Evolutionary conservation across 345 rosid genomes (phyloP).

Genomic region (thale cress (Arabidopsis thaliana)): DNA sequence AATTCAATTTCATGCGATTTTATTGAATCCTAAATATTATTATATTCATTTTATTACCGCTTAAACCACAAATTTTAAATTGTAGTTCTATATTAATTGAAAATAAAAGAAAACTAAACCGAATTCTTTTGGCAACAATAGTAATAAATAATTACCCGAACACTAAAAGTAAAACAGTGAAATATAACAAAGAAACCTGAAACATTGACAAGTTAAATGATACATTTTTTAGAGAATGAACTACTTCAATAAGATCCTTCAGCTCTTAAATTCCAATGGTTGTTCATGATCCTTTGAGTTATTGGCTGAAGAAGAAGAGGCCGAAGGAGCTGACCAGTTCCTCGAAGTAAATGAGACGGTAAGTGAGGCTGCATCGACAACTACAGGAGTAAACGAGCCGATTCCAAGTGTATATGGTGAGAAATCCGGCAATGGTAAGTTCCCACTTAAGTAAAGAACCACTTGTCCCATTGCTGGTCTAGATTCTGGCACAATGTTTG

Average conservation of each 20-base stretch:
- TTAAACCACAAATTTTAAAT: too few species aligned
- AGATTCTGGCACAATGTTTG: slow-evolving; percentile 38
- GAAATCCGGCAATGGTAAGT: slow-evolving; percentile 35
- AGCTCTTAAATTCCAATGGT: slow-evolving; percentile 6
- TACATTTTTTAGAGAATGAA: background rate
- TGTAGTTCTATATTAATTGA: too few species aligned
- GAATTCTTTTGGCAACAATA: too few species aligned
- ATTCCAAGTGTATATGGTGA: slow-evolving; percentile 40
- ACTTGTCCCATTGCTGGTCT: slow-evolving; percentile 53
- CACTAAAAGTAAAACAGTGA: background rate
- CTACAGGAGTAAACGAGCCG: slow-evolving; percentile 40
- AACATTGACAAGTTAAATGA: slow-evolving; percentile 13
- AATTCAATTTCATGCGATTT: too few species aligned
- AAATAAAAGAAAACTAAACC: too few species aligned
- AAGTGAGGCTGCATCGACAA: slow-evolving; percentile 37
- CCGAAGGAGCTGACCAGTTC: slow-evolving; percentile 32
- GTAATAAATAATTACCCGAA: background rate
- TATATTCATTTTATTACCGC: too few species aligned
- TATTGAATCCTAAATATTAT: too few species aligned
- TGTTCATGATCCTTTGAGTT: slow-evolving; percentile 12
- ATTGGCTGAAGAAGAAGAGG: slow-evolving; percentile 30
- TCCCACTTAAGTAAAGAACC: slow-evolving; percentile 34
- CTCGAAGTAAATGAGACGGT: slow-evolving; percentile 12
- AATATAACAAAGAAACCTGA: background rate
- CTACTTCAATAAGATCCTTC: background rate